Evolutionary conservation across 306 rosid genomes (phyloP), one percentile per base, ranked within the genome.

Genomic region (Casuarina cunninghamiana): DNA sequence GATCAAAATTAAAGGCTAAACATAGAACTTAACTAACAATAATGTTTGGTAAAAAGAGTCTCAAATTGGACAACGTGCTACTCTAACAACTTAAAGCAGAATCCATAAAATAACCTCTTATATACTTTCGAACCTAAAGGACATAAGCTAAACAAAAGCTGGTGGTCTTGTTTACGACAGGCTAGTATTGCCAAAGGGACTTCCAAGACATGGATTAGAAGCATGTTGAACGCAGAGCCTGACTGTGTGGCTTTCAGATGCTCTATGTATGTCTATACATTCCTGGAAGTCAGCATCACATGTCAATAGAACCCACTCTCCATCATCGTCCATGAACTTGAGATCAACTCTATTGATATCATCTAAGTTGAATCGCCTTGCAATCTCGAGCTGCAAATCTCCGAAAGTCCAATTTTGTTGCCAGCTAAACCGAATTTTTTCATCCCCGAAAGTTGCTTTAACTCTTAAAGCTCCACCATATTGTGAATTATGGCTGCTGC

Each of bases 271-370:
- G 43, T 91, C 91, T 68, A 85, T 85, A 66, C 86, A 83, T 72
- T 89, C 92, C 54, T 88, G 82, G n/a, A 88, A 85, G 71, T 90
- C 91, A 57, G 83, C 87, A 79, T 90, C 85, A 43, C 95, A 88
- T 16, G 80, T 81, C 73, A 88, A 81, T 49, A 75, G 73, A 49
- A 86, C 90, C 89, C 88, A 85, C 72, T 87, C 89, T 1, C 88
- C 62, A 9, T 85, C 89, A 53, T 89, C 86, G 49, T 89, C 92
- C 81, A 91, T 38, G 55, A 88, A 88, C 83, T 82, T 85, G 16
- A 88, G 53, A 49, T 79, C 81, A 4, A 83, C 68, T 53, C 71
- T 83, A 48, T 77, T 77, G 11, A 88, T 42, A 26, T 91, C 86
- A 17, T 78, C 80, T 19, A 88, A 72, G 55, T 84, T 86, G 83